Percentiles rank a stretch among this genome's conserved stretches.
phyloP scores from a whole-genome alignment of 768 basidiomycete genomes.

The Chlorophyllum brunneum region DNA sequence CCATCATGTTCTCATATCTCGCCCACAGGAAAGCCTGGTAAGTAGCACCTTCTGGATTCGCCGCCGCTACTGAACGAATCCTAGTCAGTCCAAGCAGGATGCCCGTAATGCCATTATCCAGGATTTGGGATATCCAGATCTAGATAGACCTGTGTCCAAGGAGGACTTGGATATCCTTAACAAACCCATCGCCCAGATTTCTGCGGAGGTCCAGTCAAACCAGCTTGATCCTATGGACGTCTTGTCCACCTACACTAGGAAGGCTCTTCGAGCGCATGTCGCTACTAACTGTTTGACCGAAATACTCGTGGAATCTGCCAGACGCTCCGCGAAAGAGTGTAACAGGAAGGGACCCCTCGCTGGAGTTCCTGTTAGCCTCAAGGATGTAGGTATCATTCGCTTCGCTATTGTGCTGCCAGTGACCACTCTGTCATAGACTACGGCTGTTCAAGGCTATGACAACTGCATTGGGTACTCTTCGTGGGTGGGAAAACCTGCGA shows the following conservation, averaged over 20 bases:
- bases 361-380: constrained; percentile 58
- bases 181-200: constrained; percentile 26
- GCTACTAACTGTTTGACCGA: constrained; percentile 62
- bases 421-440: constrained; percentile 28
- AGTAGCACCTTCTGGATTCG: neutral
- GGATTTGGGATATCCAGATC: constrained; percentile 21
- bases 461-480: constrained; percentile 57
- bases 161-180: constrained; percentile 27
- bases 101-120: constrained; percentile 30
- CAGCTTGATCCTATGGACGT: constrained; percentile 29
- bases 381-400: constrained; percentile 38
- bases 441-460: constrained; percentile 53
- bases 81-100: constrained; percentile 31
- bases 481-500: constrained; percentile 38
- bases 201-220: constrained; percentile 27
- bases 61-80: neutral
- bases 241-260: constrained; percentile 43
- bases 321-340: constrained; percentile 30
- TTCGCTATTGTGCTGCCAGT: constrained; percentile 3
- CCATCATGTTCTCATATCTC: constrained; percentile 30
- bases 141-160: constrained; percentile 23
- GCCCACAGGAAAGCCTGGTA: constrained; percentile 35
- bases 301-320: constrained; percentile 43
- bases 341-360: constrained; percentile 42
- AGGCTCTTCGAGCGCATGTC: constrained; percentile 43